Evolutionary conservation across 768 basidiomycete genomes (phyloP).

Genomic region (Udeniomyces megalosporus): DNA sequence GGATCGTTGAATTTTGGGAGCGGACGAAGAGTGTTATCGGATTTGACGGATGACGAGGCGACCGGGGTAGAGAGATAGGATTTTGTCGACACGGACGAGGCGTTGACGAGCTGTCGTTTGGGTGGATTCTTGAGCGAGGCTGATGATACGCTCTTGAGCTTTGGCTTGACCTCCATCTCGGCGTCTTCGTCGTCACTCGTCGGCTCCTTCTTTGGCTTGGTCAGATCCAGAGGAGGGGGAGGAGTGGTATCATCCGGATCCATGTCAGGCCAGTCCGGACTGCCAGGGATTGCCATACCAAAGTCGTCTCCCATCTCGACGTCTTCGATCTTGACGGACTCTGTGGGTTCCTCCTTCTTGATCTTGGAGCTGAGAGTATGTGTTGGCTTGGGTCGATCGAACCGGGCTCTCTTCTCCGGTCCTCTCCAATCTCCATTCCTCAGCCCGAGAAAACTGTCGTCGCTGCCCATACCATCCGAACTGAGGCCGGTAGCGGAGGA

Average conservation of each 20-base stretch:
- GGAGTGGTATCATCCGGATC: conserved; percentile 17
- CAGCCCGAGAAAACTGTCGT: neutral
- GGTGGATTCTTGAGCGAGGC: neutral
- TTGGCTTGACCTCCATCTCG: conserved; percentile 22
- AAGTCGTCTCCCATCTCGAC: conserved; percentile 22
- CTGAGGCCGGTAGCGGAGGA: neutral
- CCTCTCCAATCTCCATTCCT: neutral
- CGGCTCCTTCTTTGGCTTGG: neutral
- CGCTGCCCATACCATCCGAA: neutral
- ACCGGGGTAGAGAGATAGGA: neutral
- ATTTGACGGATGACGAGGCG: neutral
- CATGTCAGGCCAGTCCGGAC: conserved; percentile 16
- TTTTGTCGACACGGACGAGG: conserved; percentile 6
- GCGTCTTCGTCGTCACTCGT: conserved; percentile 19
- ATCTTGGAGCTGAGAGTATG: conserved; percentile 15
- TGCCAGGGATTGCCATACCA: conserved; percentile 19
- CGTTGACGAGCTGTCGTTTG: conserved; percentile 6
- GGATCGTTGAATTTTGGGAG: neutral
- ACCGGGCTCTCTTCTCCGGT: neutral
- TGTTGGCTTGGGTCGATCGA: conserved; percentile 2
- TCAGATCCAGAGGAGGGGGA: conserved; percentile 1
- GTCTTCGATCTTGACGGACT: conserved; percentile 20
- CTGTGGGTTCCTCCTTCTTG: conserved; percentile 22
- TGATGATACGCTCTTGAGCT: conserved; percentile 18
- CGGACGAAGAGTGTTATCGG: neutral